phyloP scores from a whole-genome alignment of 192 early-diverging fungal species.

The Entomortierella parvispora region DNA sequence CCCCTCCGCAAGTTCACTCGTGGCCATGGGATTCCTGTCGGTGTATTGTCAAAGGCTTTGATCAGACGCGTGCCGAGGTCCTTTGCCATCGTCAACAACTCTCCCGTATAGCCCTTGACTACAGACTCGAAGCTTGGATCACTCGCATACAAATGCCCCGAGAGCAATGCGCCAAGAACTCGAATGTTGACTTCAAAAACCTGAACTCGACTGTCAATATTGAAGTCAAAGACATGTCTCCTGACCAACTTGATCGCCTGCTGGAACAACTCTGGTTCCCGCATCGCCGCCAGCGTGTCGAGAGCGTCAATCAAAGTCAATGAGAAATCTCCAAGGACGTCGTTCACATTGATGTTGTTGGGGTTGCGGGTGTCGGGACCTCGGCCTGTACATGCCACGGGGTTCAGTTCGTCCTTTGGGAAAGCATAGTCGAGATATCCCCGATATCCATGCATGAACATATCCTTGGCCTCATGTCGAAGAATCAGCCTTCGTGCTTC shows the following conservation, averaged over 20 bases:
- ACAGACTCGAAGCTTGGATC: slow-evolving; percentile 67
- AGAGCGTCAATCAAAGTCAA: slow-evolving; percentile 94
- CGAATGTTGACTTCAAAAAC: slow-evolving; percentile 97
- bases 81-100: slow-evolving; percentile 79
- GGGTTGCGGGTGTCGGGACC: slow-evolving; percentile 73
- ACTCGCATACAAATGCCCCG: slow-evolving; percentile 87
- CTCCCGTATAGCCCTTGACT: slow-evolving; percentile 78
- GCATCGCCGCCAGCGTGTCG: slow-evolving; percentile 80
- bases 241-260: slow-evolving; percentile 62
- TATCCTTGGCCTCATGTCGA: slow-evolving; percentile 60
- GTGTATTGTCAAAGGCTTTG: slow-evolving; percentile 87
- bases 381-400: slow-evolving; percentile 81
- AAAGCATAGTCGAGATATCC: slow-evolving; percentile 87
- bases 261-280: slow-evolving; percentile 21
- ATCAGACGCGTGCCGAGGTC: slow-evolving; percentile 87
- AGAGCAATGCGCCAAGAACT: slow-evolving; percentile 87
- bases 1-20: slow-evolving; percentile 85
- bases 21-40: slow-evolving; percentile 85
- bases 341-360: slow-evolving; percentile 77
- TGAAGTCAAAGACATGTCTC: slow-evolving; percentile 78
- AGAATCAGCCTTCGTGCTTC: slow-evolving; percentile 28
- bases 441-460: slow-evolving; percentile 83
- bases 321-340: slow-evolving; percentile 94
- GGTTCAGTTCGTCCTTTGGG: slow-evolving; percentile 93
- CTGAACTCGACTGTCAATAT: slow-evolving; percentile 89